A percentile compares a stretch with the other conserved stretches of the same genome.
phyloP scores from a whole-genome alignment of 805 yeast species.

The Starmerella ratchasimensis region DNA sequence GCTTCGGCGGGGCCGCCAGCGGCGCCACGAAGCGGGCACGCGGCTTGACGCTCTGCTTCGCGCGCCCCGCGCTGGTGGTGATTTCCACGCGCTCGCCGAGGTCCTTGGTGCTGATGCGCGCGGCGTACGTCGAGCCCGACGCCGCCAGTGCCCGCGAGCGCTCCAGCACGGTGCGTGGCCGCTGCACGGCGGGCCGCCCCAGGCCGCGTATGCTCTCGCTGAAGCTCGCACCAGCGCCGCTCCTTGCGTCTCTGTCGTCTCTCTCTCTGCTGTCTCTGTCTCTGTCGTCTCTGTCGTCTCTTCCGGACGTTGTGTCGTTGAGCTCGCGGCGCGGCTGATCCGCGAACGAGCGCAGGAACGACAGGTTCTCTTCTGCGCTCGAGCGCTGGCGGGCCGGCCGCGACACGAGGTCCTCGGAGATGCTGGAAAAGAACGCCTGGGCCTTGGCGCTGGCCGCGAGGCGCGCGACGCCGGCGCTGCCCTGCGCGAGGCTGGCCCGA shows the following conservation, averaged over 20 bases:
- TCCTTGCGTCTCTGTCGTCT: too few relatives aligned
- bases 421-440: conserved; percentile 16
- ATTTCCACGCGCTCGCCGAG: conserved; percentile 12
- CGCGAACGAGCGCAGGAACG: conserved; percentile 11
- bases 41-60: not conserved
- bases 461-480: conserved; percentile 10
- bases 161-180: not conserved
- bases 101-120: conserved; percentile 12
- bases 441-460: conserved; percentile 15
- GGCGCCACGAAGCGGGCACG: conserved; percentile 8
- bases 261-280: too few relatives aligned
- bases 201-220: too few relatives aligned
- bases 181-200: too few relatives aligned
- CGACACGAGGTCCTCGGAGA: conserved; percentile 15
- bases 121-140: conserved; percentile 12
- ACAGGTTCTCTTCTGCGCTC: conserved; percentile 15
- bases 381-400: conserved; percentile 8
- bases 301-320: too few relatives aligned
- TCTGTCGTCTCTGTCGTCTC: too few relatives aligned
- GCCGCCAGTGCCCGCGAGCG: not conserved
- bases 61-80: conserved; percentile 8
- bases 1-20: conserved; percentile 4
- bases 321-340: too few relatives aligned
- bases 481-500: conserved; percentile 10
- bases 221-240: too few relatives aligned